Evolutionary conservation across 1,139 yeast species (phyloP).

Genomic region (Groenewaldozyma auringiensis): DNA sequence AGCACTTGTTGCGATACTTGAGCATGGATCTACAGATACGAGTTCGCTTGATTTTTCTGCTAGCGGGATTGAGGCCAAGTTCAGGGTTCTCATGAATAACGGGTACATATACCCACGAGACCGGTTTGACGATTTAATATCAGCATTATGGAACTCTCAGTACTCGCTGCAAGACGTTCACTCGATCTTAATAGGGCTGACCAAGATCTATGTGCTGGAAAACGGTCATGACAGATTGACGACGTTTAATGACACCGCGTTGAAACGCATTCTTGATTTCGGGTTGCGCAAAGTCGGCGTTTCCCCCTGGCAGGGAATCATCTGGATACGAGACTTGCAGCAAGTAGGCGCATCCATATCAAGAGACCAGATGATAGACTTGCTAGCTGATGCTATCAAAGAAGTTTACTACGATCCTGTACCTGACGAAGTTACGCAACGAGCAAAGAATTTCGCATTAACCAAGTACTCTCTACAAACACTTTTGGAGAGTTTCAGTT

Average conservation of each 20-base stretch:
- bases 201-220: neutral
- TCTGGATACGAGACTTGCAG: slow-evolving; percentile 3
- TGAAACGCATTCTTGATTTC: neutral
- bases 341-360: slow-evolving; percentile 1
- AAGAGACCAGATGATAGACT: neutral
- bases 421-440: neutral
- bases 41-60: neutral
- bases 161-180: slow-evolving; percentile 5
- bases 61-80: neutral
- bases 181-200: slow-evolving; percentile 3
- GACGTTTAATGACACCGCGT: neutral
- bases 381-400: neutral
- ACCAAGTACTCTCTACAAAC: neutral
- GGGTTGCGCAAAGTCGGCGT: neutral
- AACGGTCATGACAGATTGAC: neutral
- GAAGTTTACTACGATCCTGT: neutral
- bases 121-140: neutral
- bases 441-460: slow-evolving; percentile 1
- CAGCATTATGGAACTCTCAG: neutral
- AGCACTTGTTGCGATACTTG: neutral
- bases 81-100: neutral
- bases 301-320: neutral
- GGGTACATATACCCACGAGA: slow-evolving; percentile 3
- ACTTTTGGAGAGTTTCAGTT: neutral
- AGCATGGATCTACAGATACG: neutral